Evolutionary conservation across 2,329 filamentous ascomycete species (phyloP), one percentile per base, ranked within the genome.

Genomic region (Colletotrichum gigasporum): DNA sequence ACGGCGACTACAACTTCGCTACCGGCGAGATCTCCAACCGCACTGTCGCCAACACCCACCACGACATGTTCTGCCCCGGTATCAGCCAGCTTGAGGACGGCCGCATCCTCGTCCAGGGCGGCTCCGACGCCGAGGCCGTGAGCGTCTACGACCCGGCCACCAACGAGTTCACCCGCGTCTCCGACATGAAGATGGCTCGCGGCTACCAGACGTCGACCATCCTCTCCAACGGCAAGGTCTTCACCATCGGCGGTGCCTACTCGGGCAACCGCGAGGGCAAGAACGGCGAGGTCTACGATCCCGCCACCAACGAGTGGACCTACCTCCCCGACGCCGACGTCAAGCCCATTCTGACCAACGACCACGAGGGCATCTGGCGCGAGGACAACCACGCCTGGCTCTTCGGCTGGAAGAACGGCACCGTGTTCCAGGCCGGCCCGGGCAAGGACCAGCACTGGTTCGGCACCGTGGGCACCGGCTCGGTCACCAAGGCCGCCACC

Each of bases 11-110:
- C 54, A 65, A 71, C 56, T 69, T 68, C 41, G 66, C 58, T 11
- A 69, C 68, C 2, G 69, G 69, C 42, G 58, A 56, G 77, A 63
- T 77, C 10, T 71, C 74, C 18, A 47, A 73, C 20, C 71, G 71
- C 16, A 72, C 71, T 32, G 72, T 80, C 7, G 71, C 74, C 42
- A 71, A 83, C 62, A 85, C 82, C 0, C 68, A 77, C 4, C 82
- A 85, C 67, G 83, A 86, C 68, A 86, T 86, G 84, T 86, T 86
- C 67, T 87, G 85, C 68, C 84, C 85, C 0, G 86, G 85, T 2
- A 84, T 87, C 52, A 82, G 79, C 7, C 72, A 82, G 11, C 81
- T 83, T 58, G 78, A 77, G 14, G 73, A 80, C 7, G 86, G 85
- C 0, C 75, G 78, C 8, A 78, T 86, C 7, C 69, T 88, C 2